Conservation (phyloP, 768 basidiomycete genomes). For the Lactarius hengduanensis region DNA sequence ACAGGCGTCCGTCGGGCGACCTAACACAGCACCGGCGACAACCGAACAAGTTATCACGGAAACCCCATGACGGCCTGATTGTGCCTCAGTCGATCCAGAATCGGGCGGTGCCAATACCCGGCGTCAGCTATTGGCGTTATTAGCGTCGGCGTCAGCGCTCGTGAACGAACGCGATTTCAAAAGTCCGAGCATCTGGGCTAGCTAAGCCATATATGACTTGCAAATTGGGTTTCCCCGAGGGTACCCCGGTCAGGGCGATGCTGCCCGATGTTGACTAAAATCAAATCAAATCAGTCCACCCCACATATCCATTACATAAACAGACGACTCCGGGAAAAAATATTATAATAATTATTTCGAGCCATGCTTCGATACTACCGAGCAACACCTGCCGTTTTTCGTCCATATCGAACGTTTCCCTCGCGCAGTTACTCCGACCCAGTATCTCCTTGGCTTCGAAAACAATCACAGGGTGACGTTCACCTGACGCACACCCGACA, state of each 20-base stretch:
- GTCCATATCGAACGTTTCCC: background rate
- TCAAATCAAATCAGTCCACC: background rate
- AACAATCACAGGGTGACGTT: constrained; percentile 27
- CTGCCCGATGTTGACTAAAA: background rate
- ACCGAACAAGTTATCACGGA: background rate
- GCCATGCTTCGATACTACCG: constrained; percentile 7
- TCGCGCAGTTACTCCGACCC: constrained; percentile 4
- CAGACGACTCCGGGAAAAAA: background rate
- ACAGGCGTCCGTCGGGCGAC: too few relatives aligned
- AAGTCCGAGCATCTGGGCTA: background rate
- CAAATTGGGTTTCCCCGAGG: too few relatives aligned
- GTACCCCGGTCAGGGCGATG: background rate
- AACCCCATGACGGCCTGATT: background rate
- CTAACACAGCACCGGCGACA: background rate
- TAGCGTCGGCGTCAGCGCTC: background rate
- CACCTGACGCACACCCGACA: constrained; percentile 39
- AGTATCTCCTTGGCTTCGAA: constrained; percentile 21
- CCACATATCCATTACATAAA: background rate
- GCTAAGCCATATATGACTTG: background rate
- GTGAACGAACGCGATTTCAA: background rate
- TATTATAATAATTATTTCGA: background rate
- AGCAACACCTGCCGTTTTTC: background rate
- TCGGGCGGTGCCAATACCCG: background rate
- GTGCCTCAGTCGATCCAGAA: constrained; percentile 2
- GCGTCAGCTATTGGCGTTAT: background rate